Evolutionary conservation across 1,139 yeast genomes (phyloP).

Genomic region (Hansenula lynferdii): DNA sequence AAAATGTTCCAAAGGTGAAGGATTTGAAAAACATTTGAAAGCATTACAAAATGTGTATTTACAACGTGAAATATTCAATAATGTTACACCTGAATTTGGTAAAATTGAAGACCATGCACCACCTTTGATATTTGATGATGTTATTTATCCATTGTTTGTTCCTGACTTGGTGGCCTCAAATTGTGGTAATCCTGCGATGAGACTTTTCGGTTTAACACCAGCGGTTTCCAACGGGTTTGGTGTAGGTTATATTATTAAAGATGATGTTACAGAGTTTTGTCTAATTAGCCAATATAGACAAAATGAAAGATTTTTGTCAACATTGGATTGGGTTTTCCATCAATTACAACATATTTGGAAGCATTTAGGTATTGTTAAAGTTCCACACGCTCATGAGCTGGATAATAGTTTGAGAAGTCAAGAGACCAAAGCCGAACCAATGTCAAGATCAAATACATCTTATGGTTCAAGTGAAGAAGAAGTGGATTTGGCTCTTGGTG

Average conservation of each 20-base stretch:
- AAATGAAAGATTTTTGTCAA: conserved; percentile 61
- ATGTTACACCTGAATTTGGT: conserved; percentile 32
- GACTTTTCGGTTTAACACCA: conserved; percentile 72
- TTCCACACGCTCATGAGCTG: conserved; percentile 29
- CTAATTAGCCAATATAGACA: conserved; percentile 70
- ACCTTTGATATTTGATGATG: conserved; percentile 22
- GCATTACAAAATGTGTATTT: conserved; percentile 51
- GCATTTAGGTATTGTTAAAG: conserved; percentile 29
- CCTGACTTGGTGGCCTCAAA: conserved; percentile 47
- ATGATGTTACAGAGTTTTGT: conserved; percentile 58
- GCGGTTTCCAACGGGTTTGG: conserved; percentile 75
- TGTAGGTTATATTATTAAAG: conserved; percentile 68
- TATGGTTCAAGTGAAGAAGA: conserved; percentile 19
- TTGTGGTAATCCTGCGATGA: conserved; percentile 77
- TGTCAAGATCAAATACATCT: conserved; percentile 20
- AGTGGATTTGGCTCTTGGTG: conserved; percentile 43
- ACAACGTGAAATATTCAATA: conserved; percentile 38
- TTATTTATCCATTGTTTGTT: conserved; percentile 40
- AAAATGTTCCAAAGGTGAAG: conserved; percentile 55
- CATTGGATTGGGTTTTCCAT: conserved; percentile 53
- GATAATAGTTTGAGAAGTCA: conserved; percentile 19
- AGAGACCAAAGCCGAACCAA: conserved; percentile 13
- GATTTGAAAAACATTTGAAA: conserved; percentile 68
- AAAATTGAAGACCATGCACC: conserved; percentile 20
- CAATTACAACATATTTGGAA: conserved; percentile 45